Evolutionary conservation across 768 basidiomycete species (phyloP).

Genomic region (Auricularia heimuer): DNA sequence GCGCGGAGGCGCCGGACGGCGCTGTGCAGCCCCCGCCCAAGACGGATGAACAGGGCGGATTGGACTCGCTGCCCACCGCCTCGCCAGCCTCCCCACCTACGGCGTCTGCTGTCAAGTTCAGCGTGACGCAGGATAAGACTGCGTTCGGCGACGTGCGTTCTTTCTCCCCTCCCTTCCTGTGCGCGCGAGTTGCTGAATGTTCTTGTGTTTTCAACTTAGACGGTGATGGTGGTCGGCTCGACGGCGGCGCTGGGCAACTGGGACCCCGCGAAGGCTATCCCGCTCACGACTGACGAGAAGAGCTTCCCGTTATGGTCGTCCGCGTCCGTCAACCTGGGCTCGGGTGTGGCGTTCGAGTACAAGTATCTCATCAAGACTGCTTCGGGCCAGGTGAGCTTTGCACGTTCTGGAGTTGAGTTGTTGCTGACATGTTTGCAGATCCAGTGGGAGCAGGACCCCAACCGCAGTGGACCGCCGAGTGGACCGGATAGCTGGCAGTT

Average conservation of each 20-base stretch:
- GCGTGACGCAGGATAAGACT: conserved; percentile 42
- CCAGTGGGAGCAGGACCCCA: conserved; percentile 54
- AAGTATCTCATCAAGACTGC: conserved; percentile 52
- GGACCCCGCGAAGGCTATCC: conserved; percentile 37
- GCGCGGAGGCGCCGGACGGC: conserved; percentile 19
- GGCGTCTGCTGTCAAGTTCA: conserved; percentile 30
- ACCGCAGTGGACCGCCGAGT: conserved; percentile 20
- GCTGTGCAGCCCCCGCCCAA: conserved; percentile 38
- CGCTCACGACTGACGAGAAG: conserved; percentile 7
- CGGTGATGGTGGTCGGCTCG: conserved; percentile 51
- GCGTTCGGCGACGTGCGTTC: conserved; percentile 42
- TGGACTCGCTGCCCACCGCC: conserved; percentile 29
- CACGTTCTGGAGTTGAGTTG: neutral
- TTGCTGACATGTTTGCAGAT: conserved; percentile 24
- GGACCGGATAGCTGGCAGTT: no score
- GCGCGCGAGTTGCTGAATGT: neutral
- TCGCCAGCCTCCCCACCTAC: neutral
- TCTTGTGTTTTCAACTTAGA: conserved; percentile 24
- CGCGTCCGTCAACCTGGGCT: conserved; percentile 38
- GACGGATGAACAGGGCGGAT: conserved; percentile 42
- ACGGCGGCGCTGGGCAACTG: conserved; percentile 45
- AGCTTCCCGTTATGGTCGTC: conserved; percentile 42
- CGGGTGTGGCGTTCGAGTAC: conserved; percentile 41
- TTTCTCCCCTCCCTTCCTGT: neutral
- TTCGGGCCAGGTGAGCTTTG: conserved; percentile 33